Conservation (phyloP, 2,329 filamentous ascomycete species). For the Dactylellina haptotyla region DNA sequence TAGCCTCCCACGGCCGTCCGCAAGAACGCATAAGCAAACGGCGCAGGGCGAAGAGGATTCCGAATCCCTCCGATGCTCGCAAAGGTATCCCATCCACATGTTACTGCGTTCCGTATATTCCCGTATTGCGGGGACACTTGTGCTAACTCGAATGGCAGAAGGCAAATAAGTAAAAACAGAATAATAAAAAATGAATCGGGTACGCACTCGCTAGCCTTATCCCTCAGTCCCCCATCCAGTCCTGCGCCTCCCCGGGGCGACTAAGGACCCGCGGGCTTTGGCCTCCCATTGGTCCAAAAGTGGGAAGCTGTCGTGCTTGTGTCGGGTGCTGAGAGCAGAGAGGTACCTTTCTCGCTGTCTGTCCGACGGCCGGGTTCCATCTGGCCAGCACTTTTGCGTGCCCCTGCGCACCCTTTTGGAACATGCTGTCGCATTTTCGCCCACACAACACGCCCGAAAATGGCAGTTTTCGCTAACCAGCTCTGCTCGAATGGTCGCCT, state of each 20-base stretch:
- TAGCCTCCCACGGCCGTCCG: constrained; percentile 25
- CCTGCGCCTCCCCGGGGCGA: constrained; percentile 1
- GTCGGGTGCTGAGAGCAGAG: neutral
- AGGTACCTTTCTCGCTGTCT: constrained; percentile 28
- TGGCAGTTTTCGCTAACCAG: constrained; percentile 54
- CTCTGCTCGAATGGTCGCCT: constrained; percentile 38
- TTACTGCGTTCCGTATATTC: constrained; percentile 40
- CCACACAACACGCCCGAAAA: constrained; percentile 46
- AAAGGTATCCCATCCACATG: constrained; percentile 33
- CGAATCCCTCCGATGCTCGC: constrained; percentile 42
- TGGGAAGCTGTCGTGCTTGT: constrained; percentile 27
- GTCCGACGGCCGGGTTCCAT: constrained; percentile 44
- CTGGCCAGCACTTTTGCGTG: no score
- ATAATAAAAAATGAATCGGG: constrained; percentile 42
- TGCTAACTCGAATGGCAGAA: constrained; percentile 43
- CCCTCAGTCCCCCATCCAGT: neutral
- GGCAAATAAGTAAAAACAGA: constrained; percentile 12
- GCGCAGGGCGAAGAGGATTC: constrained; percentile 15
- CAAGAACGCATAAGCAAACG: neutral
- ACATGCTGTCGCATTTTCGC: constrained; percentile 36
- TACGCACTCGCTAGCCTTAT: constrained; percentile 36
- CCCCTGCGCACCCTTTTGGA: constrained; percentile 7
- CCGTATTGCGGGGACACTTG: constrained; percentile 51
- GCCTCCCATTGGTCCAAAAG: constrained; percentile 20
- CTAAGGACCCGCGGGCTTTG: neutral